Base-by-base conservation (phyloP, 805 yeast species). In the Candida sithepensis region DNA sequence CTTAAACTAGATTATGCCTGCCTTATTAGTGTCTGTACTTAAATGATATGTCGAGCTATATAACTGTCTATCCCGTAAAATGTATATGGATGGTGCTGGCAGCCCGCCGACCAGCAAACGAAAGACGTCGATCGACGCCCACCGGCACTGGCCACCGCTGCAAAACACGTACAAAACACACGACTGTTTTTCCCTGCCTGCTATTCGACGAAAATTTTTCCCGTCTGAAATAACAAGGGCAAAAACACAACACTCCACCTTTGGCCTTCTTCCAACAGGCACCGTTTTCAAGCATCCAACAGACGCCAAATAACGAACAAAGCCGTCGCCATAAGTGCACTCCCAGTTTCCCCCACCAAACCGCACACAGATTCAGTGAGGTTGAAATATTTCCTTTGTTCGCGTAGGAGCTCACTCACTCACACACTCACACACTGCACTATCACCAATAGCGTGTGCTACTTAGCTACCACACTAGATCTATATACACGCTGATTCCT, bases 41-140 rank as follows among this genome's bases (percentile, higher is more conserved):
- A n/a, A n/a, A n/a, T n/a, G n/a, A n/a, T n/a, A n/a, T n/a, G n/a
- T n/a, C n/a, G n/a, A n/a, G n/a, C n/a, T n/a, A n/a, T n/a, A n/a
- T n/a, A n/a, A n/a, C n/a, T n/a, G n/a, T n/a, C n/a, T n/a, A n/a
- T n/a, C n/a, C n/a, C n/a, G n/a, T n/a, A n/a, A n/a, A n/a, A n/a
- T n/a, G n/a, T n/a, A n/a, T n/a, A n/a, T n/a, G n/a, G n/a, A n/a
- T n/a, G n/a, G n/a, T n/a, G n/a, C n/a, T n/a, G n/a, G n/a, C n/a
- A n/a, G n/a, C n/a, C n/a, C n/a, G n/a, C n/a, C n/a, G n/a, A n/a
- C n/a, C n/a, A n/a, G n/a, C n/a, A n/a, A n/a, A n/a, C n/a, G n/a
- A n/a, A n/a, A n/a, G n/a, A n/a, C 46, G 51, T 23, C 54, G 51
- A 51, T 45, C 51, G 51, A 34, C 47, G 20, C 39, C n/a, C n/a